phyloP scores from a whole-genome alignment of 805 yeast species.

The Limtongia smithiae region DNA sequence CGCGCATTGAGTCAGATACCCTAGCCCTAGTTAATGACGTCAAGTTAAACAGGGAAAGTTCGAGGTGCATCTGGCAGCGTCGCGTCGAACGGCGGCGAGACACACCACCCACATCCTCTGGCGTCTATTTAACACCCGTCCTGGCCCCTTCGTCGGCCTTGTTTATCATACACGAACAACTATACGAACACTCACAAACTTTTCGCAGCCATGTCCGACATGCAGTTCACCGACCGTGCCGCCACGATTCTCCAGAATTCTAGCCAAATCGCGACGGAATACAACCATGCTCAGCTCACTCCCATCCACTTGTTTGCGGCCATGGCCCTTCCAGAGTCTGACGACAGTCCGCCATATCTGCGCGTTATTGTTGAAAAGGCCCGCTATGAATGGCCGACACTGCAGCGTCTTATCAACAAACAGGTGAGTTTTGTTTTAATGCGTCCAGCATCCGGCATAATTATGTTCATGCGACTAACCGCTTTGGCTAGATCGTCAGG shows the following conservation, averaged over 20 bases:
- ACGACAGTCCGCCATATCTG: conserved; percentile 57
- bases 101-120: too few relatives aligned
- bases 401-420: conserved; percentile 77
- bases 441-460: neutral
- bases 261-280: conserved; percentile 75
- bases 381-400: conserved; percentile 77
- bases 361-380: conserved; percentile 82
- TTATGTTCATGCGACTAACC: too few relatives aligned
- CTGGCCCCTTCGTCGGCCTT: too few relatives aligned
- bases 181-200: too few relatives aligned
- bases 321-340: conserved; percentile 64
- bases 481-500: conserved; percentile 58
- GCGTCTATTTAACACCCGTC: too few relatives aligned
- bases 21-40: too few relatives aligned
- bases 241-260: conserved; percentile 76
- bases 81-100: too few relatives aligned
- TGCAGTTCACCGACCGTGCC: conserved; percentile 90
- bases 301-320: conserved; percentile 95
- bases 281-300: conserved; percentile 72
- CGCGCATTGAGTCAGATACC: too few relatives aligned
- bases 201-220: conserved; percentile 8
- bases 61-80: too few relatives aligned
- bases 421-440: conserved; percentile 15
- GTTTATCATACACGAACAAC: too few relatives aligned
- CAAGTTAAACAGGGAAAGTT: too few relatives aligned